Percentiles rank a stretch among this genome's conserved stretches.
Conservation (phyloP, 805 yeast genomes). For the Starmerella cellae region DNA sequence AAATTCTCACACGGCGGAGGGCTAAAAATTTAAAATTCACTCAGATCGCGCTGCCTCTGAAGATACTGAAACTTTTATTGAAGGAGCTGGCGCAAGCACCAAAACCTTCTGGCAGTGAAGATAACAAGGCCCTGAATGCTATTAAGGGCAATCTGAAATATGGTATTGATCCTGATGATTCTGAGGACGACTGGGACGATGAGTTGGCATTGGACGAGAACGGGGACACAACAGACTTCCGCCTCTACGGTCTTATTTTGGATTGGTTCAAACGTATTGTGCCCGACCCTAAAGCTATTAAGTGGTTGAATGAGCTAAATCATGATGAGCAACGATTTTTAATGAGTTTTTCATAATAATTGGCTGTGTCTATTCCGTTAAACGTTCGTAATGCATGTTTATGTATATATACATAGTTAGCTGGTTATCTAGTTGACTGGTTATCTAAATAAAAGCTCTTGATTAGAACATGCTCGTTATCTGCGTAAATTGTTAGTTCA, state of each 20-base stretch:
- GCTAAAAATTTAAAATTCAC: constrained; percentile 50
- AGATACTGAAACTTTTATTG: constrained; percentile 57
- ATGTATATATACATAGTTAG: too few relatives aligned
- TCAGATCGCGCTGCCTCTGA: constrained; percentile 52
- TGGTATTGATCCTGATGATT: constrained; percentile 19
- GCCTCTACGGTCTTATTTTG: constrained; percentile 19
- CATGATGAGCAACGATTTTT: constrained; percentile 8
- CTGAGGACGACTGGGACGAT: constrained; percentile 33
- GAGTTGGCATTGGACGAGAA: constrained; percentile 21
- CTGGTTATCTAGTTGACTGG: too few relatives aligned
- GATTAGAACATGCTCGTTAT: background rate
- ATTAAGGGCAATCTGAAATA: too few relatives aligned
- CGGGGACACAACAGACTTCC: constrained; percentile 20
- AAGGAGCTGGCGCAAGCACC: constrained; percentile 55
- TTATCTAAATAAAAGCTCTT: background rate
- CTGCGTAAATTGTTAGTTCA: background rate
- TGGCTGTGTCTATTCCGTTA: background rate
- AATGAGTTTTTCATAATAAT: background rate
- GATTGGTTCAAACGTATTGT: constrained; percentile 23
- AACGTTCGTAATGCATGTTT: background rate
- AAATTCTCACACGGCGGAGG: constrained; percentile 75
- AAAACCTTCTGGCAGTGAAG: constrained; percentile 24
- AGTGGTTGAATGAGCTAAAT: constrained; percentile 16
- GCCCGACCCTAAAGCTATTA: constrained; percentile 7
- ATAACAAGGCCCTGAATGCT: constrained; percentile 24